Percentiles rank a stretch among this genome's conserved stretches.
phyloP scores from a whole-genome alignment of 306 rosid genomes.

The Prunus davidiana region DNA sequence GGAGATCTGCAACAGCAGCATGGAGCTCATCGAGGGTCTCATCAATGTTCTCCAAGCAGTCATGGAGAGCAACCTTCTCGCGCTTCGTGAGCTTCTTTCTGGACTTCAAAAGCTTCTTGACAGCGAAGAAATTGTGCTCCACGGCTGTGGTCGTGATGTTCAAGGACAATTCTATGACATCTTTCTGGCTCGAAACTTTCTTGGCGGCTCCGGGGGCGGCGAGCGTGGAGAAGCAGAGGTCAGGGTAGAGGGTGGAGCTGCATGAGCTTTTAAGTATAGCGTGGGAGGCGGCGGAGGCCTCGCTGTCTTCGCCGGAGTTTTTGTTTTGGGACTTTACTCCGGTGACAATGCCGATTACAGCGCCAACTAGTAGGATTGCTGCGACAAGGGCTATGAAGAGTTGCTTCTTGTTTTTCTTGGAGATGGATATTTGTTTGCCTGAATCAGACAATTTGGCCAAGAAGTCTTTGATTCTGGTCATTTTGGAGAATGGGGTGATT shows the following conservation, averaged over 20 bases:
- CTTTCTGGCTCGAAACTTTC: conserved; percentile 37
- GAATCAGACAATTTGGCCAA: conserved; percentile 32
- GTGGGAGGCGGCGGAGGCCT: conserved; percentile 36
- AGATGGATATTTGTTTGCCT: background rate
- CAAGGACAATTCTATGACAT: conserved; percentile 45
- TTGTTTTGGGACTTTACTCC: conserved; percentile 33
- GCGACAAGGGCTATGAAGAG: conserved; percentile 39
- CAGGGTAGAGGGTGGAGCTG: conserved; percentile 62
- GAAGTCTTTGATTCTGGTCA: conserved; percentile 30
- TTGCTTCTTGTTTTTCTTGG: conserved; percentile 25
- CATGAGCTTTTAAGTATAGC: conserved; percentile 51
- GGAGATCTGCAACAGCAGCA: conserved; percentile 37
- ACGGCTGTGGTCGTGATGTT: conserved; percentile 49
- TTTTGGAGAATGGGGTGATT: background rate
- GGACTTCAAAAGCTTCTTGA: conserved; percentile 29
- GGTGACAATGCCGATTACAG: conserved; percentile 38
- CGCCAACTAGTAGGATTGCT: conserved; percentile 38
- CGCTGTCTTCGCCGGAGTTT: background rate
- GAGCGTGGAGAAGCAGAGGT: conserved; percentile 63
- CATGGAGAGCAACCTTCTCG: conserved; percentile 58
- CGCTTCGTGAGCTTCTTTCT: conserved; percentile 36
- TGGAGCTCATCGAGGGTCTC: conserved; percentile 64
- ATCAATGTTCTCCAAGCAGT: conserved; percentile 62
- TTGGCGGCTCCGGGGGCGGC: conserved; percentile 27
- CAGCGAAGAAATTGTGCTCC: conserved; percentile 35